Evolutionary conservation across 2,329 filamentous ascomycete genomes (phyloP).

Genomic region (Exophiala sp.): DNA sequence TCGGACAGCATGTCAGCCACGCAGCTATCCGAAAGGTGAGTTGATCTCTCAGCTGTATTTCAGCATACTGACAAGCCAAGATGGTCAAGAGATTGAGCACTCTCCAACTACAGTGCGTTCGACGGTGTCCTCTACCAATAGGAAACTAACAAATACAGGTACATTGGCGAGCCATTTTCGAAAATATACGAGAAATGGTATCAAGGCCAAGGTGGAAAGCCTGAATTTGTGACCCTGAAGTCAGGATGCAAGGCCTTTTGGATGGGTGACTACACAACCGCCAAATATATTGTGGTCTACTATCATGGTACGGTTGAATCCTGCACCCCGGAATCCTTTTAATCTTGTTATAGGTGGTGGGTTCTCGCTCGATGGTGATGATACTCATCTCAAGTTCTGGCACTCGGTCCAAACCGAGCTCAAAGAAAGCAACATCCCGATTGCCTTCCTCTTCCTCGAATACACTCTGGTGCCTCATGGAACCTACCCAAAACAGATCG

Average conservation of each 20-base stretch:
- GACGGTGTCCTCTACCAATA: not conserved
- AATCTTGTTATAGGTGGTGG: constrained; percentile 21
- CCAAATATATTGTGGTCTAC: constrained; percentile 27
- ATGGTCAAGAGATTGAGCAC: constrained; percentile 15
- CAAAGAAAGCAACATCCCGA: constrained; percentile 37
- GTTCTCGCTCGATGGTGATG: constrained; percentile 25
- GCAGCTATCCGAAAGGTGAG: constrained; percentile 31
- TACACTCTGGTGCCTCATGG: constrained; percentile 52
- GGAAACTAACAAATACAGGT: constrained; percentile 16
- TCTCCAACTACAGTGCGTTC: constrained; percentile 19
- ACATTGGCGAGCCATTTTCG: constrained; percentile 20
- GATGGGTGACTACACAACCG: constrained; percentile 24
- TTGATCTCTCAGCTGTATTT: not conserved
- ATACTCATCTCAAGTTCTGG: constrained; percentile 27
- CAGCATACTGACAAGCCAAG: constrained; percentile 8
- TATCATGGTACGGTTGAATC: constrained; percentile 19
- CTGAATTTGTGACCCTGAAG: constrained; percentile 22
- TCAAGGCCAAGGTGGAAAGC: constrained; percentile 8
- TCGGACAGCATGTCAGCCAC: constrained; percentile 34
- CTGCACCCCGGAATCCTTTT: not conserved
- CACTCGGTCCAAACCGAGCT: constrained; percentile 16
- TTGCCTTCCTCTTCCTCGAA: constrained; percentile 50
- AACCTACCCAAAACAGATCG: constrained; percentile 41
- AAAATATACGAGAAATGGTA: constrained; percentile 24
- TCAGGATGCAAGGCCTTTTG: constrained; percentile 27